These are phyloP conservation scores for Verticillium isaacii DNA, from an alignment of 2,329 filamentous ascomycete genomes.

Conservation along the genomic window DNA sequence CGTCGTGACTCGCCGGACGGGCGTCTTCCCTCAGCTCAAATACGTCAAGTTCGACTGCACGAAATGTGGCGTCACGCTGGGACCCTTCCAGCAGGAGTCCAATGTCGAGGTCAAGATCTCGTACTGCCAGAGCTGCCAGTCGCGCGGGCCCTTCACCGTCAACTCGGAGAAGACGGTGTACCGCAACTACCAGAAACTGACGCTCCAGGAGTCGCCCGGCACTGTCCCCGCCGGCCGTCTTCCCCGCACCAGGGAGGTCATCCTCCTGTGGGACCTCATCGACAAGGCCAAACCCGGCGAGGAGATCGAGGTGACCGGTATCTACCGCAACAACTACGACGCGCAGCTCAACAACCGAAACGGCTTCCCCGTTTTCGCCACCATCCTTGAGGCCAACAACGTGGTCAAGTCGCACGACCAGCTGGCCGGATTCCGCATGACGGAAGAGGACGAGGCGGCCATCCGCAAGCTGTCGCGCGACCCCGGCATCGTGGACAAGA, in stretches of 20 bases:
- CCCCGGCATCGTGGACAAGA: slow-evolving; percentile 86
- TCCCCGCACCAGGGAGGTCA: slow-evolving; percentile 88
- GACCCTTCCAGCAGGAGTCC: slow-evolving; percentile 96
- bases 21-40: slow-evolving; percentile 96
- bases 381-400: slow-evolving; percentile 95
- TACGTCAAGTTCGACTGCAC: slow-evolving; percentile 97
- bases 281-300: slow-evolving; percentile 96
- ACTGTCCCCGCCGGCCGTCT: slow-evolving; percentile 94
- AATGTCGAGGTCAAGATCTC: slow-evolving; percentile 94
- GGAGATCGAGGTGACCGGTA: slow-evolving; percentile 93
- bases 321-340: slow-evolving; percentile 98
- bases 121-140: slow-evolving; percentile 95
- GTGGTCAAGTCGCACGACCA: slow-evolving; percentile 97
- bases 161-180: slow-evolving; percentile 98
- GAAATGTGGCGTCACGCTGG: slow-evolving; percentile 87
- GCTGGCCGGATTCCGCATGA: slow-evolving; percentile 91
- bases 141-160: slow-evolving; percentile 86
- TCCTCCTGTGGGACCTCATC: slow-evolving; percentile 94
- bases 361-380: slow-evolving; percentile 96
- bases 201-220: slow-evolving; percentile 92
- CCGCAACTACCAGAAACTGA: slow-evolving; percentile 97
- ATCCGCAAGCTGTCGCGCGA: slow-evolving; percentile 88
- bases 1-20: slow-evolving; percentile 88
- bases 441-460: slow-evolving; percentile 87
- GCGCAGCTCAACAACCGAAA: slow-evolving; percentile 98